These are phyloP conservation scores for Wakefieldia striispora DNA, from an alignment of 768 basidiomycete species.

Conservation along the genomic window DNA sequence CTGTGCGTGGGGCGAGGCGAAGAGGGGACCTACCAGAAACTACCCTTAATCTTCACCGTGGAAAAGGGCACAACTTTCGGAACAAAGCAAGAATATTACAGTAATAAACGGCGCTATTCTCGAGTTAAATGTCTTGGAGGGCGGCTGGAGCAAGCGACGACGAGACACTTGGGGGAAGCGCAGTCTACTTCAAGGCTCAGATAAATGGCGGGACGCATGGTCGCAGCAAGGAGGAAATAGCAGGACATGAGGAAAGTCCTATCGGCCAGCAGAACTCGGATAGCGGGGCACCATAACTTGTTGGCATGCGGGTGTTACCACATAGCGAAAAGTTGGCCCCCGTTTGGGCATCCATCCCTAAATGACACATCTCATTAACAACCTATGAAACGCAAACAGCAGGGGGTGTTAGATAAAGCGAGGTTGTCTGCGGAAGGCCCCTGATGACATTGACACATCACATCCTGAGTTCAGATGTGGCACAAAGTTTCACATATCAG, in stretches of 20 bases:
- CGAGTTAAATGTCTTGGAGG: conserved; percentile 1
- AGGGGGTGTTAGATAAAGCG: conserved; percentile 22
- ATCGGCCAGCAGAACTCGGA: conserved; percentile 12
- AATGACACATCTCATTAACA: conserved; percentile 32
- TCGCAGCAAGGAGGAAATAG: conserved; percentile 24
- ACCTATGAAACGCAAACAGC: conserved; percentile 29
- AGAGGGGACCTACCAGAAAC: conserved; percentile 21
- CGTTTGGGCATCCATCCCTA: conserved; percentile 29
- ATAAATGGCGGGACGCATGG: conserved; percentile 30
- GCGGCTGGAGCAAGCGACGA: neutral
- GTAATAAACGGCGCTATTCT: neutral
- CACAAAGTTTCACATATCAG: conserved; percentile 25
- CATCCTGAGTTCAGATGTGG: conserved; percentile 5
- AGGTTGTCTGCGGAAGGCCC: conserved; percentile 19
- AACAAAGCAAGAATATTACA: conserved; percentile 12
- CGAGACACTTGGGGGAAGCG: conserved; percentile 9
- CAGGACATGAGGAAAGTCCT: conserved; percentile 29
- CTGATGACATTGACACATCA: conserved; percentile 22
- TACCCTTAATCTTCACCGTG: conserved; percentile 27
- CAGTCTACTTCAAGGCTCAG: conserved; percentile 8
- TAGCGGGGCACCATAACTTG: conserved; percentile 18
- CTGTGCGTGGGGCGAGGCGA: conserved; percentile 7
- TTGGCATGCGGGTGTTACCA: conserved; percentile 19
- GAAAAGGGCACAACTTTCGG: conserved; percentile 23
- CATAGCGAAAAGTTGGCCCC: conserved; percentile 26